Base-by-base conservation (phyloP, 768 basidiomycete species). In the Macrolepiota fuliginosa region DNA sequence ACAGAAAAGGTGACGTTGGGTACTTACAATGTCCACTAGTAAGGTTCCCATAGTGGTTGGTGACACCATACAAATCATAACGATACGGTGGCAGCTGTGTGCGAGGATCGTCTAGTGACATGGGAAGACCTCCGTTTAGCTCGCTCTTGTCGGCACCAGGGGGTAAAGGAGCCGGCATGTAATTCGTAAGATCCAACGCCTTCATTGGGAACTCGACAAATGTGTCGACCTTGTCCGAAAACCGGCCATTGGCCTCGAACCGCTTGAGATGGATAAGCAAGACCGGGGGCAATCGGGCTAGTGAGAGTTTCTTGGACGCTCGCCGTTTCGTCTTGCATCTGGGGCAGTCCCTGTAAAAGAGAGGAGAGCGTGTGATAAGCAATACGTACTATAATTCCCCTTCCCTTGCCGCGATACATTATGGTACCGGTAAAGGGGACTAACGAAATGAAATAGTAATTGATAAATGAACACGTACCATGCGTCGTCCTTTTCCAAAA, bases 141-240 rank as follows among this genome's bases (percentile, higher is more conserved):
- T 73, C 76, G n/a, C 72, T 74, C 66, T 79, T 82, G 70, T 81
- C 84, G 54, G 78, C 81, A 53, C 87, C 86, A 22, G 88, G 85
- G 7, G 89, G 86, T 2, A 91, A 74, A 1, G 91, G 87, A 2
- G 88, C 81, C 2, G 96, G 96, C 83, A 98, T 89, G 71, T 92
- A 95, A 68, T 88, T 86, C 27, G 94, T 82, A 54, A 88, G 72
- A 69, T 88, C 86, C 52, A 88, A 68, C 19, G 68, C 66, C 64
- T 79, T 86, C 65, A 83, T 73, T 5, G 96, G 96, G 75, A 92
- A 99, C 64, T 97, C 92, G 45, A 98, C 91, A 64, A 88, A 85
- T 1, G 96, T 97, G 73, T 98, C 96, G 56, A 98, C 87, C 78
- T 98, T 98, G 77, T 98, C 95, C 37, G 92, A 95, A 74, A 96